Evolutionary conservation across 306 rosid genomes (phyloP), one percentile per base, ranked within the genome.

Genomic region (Fragaria ananassa): DNA sequence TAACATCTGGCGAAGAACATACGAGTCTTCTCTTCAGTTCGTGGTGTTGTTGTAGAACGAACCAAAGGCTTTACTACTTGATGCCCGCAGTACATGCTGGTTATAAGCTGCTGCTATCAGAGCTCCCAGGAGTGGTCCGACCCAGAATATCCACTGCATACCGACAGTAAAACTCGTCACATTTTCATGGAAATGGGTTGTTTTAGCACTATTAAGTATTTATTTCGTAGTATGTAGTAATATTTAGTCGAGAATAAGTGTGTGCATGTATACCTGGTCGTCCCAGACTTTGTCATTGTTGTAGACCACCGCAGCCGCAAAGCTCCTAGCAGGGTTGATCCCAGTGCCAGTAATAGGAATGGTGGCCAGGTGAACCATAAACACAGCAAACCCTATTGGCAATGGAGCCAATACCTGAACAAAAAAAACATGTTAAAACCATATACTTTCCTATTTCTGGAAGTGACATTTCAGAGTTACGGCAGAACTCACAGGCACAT

Each of bases 81-180:
- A 53, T 39, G 69, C 68, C 34, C 74, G 54, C 50, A 42, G 9
- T 27, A 79, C 66, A 18, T 39, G 31, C 34, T 65, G 58, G 42
- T 72, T 66, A 51, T 72, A 42, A 11, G 60, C 60, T 31, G 74
- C 82, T 5, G 82, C 78, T 2, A 49, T 11, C 60, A 72, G 44
- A 10, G 82, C 82, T 58, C 78, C 82, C 3, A 72, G 4, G 13
- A 50, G 44, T 42, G 74, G 78, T 51, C 78, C 78, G 10, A 72
- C 78, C 78, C 82, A 79, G 74, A 79, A 72, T 12, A 79, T 79
- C 78, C 82, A 72, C 78, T 79, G 74, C 34, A 50, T 14, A 57
- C 8, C 62, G 21, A 34, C 15, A 18, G 1, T 17, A 1, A 17
- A 71, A 50, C 13, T 11, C 10, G 14, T 61, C n/a, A 61, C 19